Base-by-base conservation (phyloP, 208 protist genomes). In the Acanthamoeba divionensis region DNA sequence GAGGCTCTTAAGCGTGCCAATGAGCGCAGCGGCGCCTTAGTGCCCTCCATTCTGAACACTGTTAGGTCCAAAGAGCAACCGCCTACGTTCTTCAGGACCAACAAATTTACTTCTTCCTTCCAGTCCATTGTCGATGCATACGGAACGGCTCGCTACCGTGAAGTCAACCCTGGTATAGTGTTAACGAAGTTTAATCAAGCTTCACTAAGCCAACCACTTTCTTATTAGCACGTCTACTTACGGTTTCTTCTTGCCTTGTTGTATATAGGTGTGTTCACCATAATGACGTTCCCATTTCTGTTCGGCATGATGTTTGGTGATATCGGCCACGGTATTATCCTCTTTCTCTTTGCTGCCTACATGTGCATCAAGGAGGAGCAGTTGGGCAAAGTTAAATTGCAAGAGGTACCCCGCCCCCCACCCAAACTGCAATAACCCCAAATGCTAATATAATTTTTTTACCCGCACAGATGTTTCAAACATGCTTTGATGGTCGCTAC, bases 271-370 rank as follows among this genome's bases (percentile, higher is more conserved):
- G 96, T 98, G 31, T 98, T 99, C 83, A 98, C 98, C 31, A 97
- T 99, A 75, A 96, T 99, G 50, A 99, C 98, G 47, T 99, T 99
- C 94, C 99, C 99, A 33, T 99, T 99, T 95, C 94, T 99, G 5
- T 99, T 99, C 92, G 98, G 97, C 71, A 96, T 99, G 75, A 99
- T 99, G 99, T 99, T 99, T 94, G 99, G 99, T 77, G 99, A 99
- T 92, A 94, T 99, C 47, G 98, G 98, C 47, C 99, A 99, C 94
- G 99, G 98, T 69, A 33, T 98, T 60, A 95, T 99, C 31, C 92
- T 99, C 29, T 96, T 97, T 54, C 41, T 98, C 44, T 93, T 97
- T 50, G 95, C 96, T 21, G 75, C 94, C 7, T 95, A 95, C 77
- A 69, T 99, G 29, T 57, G 45, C 60, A n/a, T 80, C 60, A 90